These are phyloP conservation scores for Colletotrichum tabaci DNA, from an alignment of 2,329 filamentous ascomycete species.

Conservation along the genomic window DNA sequence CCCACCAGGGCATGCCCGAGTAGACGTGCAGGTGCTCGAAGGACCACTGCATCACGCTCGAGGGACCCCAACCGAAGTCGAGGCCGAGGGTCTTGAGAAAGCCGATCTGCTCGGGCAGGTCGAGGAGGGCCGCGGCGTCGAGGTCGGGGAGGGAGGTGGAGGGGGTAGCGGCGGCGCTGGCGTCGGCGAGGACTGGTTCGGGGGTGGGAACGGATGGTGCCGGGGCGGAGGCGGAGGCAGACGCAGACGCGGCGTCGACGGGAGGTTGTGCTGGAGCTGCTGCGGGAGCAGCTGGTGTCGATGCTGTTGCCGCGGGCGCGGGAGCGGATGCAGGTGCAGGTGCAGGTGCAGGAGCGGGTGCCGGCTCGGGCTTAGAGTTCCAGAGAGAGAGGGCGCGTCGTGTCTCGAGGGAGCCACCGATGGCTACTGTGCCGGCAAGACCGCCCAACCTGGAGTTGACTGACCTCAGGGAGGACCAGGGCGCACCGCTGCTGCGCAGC, in stretches of 20 bases:
- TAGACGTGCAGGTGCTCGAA: conserved; percentile 89
- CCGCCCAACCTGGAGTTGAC: conserved; percentile 16
- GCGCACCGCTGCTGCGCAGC: conserved; percentile 27
- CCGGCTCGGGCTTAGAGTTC: conserved; percentile 41
- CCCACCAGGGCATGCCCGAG: conserved; percentile 85
- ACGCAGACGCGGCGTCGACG: not conserved
- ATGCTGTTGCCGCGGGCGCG: conserved; percentile 35
- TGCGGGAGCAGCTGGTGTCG: conserved; percentile 31
- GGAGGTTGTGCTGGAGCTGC: conserved; percentile 42
- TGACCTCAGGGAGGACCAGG: conserved; percentile 28
- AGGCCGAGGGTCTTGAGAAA: conserved; percentile 87
- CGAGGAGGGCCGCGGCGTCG: conserved; percentile 62
- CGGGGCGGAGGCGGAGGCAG: conserved; percentile 41
- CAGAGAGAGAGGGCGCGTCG: conserved; percentile 40
- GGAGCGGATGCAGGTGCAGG: no score
- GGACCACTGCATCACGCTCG: conserved; percentile 79
- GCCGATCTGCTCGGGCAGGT: conserved; percentile 82
- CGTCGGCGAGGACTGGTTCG: conserved; percentile 38
- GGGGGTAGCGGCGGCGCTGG: conserved; percentile 32
- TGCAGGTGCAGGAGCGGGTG: conserved; percentile 1
- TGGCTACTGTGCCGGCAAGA: conserved; percentile 47
- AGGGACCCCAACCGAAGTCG: conserved; percentile 88
- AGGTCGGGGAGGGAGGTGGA: conserved; percentile 49
- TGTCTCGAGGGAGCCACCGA: conserved; percentile 48
- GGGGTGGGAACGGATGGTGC: conserved; percentile 52